These are phyloP conservation scores for Wickerhamiella infanticola DNA, from an alignment of 1,139 yeast genomes.

Conservation along the genomic window DNA sequence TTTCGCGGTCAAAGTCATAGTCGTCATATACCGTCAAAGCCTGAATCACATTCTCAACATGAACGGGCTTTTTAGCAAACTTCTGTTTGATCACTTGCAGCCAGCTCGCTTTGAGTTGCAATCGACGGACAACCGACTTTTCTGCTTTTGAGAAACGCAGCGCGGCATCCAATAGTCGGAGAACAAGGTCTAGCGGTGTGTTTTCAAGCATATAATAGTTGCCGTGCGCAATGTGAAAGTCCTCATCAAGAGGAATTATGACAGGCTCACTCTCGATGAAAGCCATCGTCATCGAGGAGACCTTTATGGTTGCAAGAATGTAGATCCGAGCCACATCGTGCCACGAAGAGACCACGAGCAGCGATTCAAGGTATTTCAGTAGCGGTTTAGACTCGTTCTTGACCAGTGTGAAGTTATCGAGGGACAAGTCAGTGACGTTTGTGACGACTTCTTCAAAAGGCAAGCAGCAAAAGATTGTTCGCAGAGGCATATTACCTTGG, in stretches of 20 bases:
- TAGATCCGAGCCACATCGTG: slow-evolving; percentile 15
- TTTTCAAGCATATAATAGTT: slow-evolving; percentile 15
- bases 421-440: slow-evolving; percentile 7
- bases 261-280: slow-evolving; percentile 13
- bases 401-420: neutral
- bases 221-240: slow-evolving; percentile 15
- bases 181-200: slow-evolving; percentile 13
- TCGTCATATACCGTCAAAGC: slow-evolving; percentile 5
- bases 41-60: slow-evolving; percentile 11
- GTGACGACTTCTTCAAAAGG: slow-evolving; percentile 21
- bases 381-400: slow-evolving; percentile 2
- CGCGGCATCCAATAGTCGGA: slow-evolving; percentile 16
- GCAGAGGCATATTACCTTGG: slow-evolving; percentile 23
- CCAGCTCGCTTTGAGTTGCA: slow-evolving; percentile 7
- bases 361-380: slow-evolving; percentile 1
- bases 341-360: slow-evolving; percentile 12
- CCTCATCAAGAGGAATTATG: slow-evolving; percentile 19
- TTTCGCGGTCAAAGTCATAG: slow-evolving; percentile 1
- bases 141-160: slow-evolving; percentile 5
- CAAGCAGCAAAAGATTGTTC: slow-evolving; percentile 24
- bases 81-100: slow-evolving; percentile 11
- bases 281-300: slow-evolving; percentile 14
- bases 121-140: neutral
- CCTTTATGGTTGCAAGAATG: slow-evolving; percentile 18
- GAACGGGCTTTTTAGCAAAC: slow-evolving; percentile 14